Evolutionary conservation across 129 eudicot species (phyloP).

Genomic region (Rutidosis leptorrhynchoides): DNA sequence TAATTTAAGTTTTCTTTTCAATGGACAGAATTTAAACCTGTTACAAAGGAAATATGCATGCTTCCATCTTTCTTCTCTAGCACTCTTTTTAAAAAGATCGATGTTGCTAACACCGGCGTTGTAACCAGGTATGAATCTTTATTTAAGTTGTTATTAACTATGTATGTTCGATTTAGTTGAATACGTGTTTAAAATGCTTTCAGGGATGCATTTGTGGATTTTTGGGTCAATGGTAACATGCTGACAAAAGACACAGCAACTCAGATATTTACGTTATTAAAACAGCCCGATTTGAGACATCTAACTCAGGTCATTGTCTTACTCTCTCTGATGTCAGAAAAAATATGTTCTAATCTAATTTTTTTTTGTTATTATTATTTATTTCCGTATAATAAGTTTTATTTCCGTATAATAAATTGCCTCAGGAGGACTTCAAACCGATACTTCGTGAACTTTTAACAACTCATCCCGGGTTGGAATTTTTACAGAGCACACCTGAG

Average conservation of each 20-base stretch:
- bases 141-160: neutral
- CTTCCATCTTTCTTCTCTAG: slow-evolving; percentile 59
- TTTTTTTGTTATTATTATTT: neutral
- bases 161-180: neutral
- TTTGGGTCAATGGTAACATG: slow-evolving; percentile 64
- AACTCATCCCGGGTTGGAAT: slow-evolving; percentile 67
- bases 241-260: slow-evolving; percentile 52
- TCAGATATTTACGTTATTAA: slow-evolving; percentile 50
- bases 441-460: slow-evolving; percentile 62
- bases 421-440: slow-evolving; percentile 67
- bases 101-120: slow-evolving; percentile 42
- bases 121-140: slow-evolving; percentile 48
- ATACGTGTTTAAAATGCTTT: neutral
- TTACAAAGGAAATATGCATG: slow-evolving; percentile 65
- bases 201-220: slow-evolving; percentile 66
- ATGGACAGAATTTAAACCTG: slow-evolving; percentile 48
- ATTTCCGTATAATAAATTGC: slow-evolving; percentile 4
- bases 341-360: no score
- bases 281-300: slow-evolving; percentile 57
- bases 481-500: slow-evolving; percentile 63
- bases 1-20: slow-evolving; percentile 4
- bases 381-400: neutral
- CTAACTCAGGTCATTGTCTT: slow-evolving; percentile 43
- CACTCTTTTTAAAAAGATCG: slow-evolving; percentile 49
- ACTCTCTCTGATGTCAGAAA: neutral